Evolutionary conservation across 441 rosid genomes (phyloP).

Genomic region (Lagerstroemia fauriei): DNA sequence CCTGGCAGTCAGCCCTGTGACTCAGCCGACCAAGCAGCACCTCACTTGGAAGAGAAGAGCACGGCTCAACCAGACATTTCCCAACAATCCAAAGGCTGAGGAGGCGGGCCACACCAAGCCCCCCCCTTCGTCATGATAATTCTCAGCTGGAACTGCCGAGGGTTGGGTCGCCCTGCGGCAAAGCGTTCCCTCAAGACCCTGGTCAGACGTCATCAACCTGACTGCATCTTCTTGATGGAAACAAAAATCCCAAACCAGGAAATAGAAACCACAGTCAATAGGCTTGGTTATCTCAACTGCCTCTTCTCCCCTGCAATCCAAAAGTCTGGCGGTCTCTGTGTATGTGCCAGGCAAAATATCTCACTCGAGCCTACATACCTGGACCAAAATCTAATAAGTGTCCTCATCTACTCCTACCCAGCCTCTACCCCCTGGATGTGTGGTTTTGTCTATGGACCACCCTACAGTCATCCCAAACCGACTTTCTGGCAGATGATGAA

Average conservation of each 20-base stretch:
- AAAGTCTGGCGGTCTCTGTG: background rate
- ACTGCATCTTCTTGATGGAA: background rate
- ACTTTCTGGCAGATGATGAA: background rate
- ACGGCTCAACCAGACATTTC: too few species aligned
- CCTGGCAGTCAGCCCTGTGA: too few species aligned
- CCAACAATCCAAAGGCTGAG: background rate
- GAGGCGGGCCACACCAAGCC: background rate
- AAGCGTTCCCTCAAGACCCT: background rate
- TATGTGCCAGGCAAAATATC: background rate
- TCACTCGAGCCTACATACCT: background rate
- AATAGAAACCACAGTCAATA: accelerated
- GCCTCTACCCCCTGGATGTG: background rate
- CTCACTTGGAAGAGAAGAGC: too few species aligned
- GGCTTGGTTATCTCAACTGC: background rate
- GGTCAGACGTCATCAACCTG: background rate
- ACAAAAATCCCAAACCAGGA: background rate
- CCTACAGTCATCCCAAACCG: background rate
- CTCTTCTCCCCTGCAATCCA: background rate
- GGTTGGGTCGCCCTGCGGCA: background rate
- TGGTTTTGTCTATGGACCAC: background rate
- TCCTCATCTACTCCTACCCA: background rate
- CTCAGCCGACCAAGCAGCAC: too few species aligned
- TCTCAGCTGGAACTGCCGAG: background rate
- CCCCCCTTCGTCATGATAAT: background rate
- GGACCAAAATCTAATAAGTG: background rate